Base-by-base conservation (phyloP, 306 rosid species). In the Trifolium subterraneum region DNA sequence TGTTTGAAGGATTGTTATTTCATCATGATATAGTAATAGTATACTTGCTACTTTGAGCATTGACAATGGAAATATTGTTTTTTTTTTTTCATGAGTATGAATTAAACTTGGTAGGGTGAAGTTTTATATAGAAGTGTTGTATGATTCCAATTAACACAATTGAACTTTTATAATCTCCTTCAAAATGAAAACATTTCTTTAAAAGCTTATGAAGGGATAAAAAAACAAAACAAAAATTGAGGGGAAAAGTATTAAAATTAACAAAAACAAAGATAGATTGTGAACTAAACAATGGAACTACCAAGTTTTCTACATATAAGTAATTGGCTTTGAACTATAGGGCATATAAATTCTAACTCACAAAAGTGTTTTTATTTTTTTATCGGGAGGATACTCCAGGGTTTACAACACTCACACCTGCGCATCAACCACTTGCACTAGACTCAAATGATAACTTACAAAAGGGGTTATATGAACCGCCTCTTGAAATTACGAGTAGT, bases 401-500 rank as follows among this genome's bases (percentile, higher is more conserved):
- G 19, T 54, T 54, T 54, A 20, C 60, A 54, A 54, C 25, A 19
- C 25, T 19, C 15, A 5, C 27, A 54, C 60, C 5, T 10, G 6
- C 31, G 13, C 5, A 8, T 9, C 6, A n/a, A 50, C 10, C 23
- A 16, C 4, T 39, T 9, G 44, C 16, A 13, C 50, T 44, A 36
- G 39, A 36, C 8, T 7, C 39, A 0, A 7, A 36, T 7, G 1
- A 1, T 36, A 36, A 50, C 47, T 59, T 8, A 50, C 3, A 59
- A 71, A 66, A 51, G 60, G 39, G 12, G 10, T 65, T 71, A 83
- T 61, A 83, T 75, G 69, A 74, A 80, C 74, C 84, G 63, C 78
- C 89, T 81, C 66, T 52, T 88, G 54, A 85, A 74, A 56, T 67
- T 83, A 27, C 86, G 86, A 4, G 83, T 76, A 12, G 92, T 85